Conservation (phyloP, 148 eudicot genomes). For the Nepenthes gracilis region DNA sequence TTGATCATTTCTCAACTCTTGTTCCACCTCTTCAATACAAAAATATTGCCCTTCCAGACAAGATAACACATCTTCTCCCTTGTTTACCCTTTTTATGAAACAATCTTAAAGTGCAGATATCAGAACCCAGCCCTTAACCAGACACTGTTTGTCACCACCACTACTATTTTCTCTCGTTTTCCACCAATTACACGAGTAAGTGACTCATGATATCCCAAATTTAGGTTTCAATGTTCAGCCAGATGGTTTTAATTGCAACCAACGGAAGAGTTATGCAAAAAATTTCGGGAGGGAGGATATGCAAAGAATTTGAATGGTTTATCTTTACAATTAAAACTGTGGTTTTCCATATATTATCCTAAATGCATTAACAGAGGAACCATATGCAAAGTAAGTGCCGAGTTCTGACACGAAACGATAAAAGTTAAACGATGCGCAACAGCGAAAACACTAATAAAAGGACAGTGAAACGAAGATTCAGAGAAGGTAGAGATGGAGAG, state of each 20-base stretch:
- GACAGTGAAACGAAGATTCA: neutral
- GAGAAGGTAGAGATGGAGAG: neutral
- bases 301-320: neutral
- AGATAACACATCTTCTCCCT: neutral
- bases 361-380: neutral
- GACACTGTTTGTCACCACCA: no score
- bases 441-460: no score
- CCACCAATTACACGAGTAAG: no score
- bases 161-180: conserved; percentile 1
- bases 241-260: neutral
- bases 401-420: conserved; percentile 1
- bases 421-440: no score
- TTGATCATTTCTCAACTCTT: conserved; percentile 20
- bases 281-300: neutral
- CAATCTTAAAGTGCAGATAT: no score
- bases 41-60: neutral
- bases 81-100: no score
- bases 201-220: no score
- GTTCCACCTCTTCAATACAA: neutral
- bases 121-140: no score
- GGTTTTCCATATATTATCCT: neutral
- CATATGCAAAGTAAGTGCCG: neutral
- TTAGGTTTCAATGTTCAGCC: neutral
- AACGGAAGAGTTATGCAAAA: neutral
- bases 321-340: conserved; percentile 5